Evolutionary conservation across 805 yeast genomes (phyloP), one percentile per base, ranked within the genome.

Genomic region (Debaryomyces prosopidis): DNA sequence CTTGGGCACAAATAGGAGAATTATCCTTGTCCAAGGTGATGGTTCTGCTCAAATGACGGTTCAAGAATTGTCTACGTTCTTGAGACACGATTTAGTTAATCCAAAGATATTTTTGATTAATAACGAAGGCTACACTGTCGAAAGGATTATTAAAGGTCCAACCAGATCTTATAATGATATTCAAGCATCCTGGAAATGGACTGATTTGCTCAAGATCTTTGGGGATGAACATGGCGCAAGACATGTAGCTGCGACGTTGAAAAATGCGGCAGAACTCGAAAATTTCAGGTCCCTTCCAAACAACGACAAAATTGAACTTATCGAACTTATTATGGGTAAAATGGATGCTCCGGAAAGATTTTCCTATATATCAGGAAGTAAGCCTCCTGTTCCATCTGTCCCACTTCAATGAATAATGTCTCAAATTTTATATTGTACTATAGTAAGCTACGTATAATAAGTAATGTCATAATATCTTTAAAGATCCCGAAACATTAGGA

Each of bases 41-140:
- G 97, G 97, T 1, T 84, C 96, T 2, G 92, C 96, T 2, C 96
- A 89, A 70, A 87, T 91, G 96, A 89, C 97, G 4, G 74, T 86
- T 44, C 96, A 91, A 73, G 97, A 91, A 60, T 65, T 84, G 40
- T 80, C 89, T 0, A 75, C 88, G 2, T 80, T 79, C 58, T 63
- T 86, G 33, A 77, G 88, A 49, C 70, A 77, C 49, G 71, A 74
- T 15, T 72, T 85, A 35, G 79, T 78, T 31, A 45, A 54, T 15
- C 89, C 96, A 17, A 79, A 85, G 35, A 76, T 91, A 20, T 78
- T 90, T 54, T 65, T 91, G 42, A 70, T 89, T 66, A 91, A 91
- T 68, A 91, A 91, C 66, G 77, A 79, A 46, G 97, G 97, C 1
- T 91, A 91, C 69, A 85, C 96, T 0, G 89, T 91, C 40, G 97